These are phyloP conservation scores for Penicillium ochrochloron DNA, from an alignment of 495 filamentous ascomycete genomes.

Conservation along the genomic window DNA sequence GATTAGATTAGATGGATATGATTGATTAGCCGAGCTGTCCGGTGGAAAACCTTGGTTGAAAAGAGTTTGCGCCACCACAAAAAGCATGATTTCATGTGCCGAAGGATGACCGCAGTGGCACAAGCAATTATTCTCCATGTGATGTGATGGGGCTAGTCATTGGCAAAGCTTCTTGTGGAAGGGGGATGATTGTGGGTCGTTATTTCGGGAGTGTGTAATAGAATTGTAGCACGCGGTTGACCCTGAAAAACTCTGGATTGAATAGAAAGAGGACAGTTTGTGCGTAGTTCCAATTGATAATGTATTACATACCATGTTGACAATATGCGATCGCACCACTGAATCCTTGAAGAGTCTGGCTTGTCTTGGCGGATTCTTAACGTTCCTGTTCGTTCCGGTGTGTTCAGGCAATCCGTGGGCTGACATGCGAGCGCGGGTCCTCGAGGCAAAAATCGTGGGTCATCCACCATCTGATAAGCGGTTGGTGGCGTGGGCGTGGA, in stretches of 20 bases:
- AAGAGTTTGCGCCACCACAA: neutral
- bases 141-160: neutral
- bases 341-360: neutral
- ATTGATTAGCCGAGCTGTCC: conserved; percentile 4
- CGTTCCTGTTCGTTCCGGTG: neutral
- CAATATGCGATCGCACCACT: neutral
- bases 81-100: neutral
- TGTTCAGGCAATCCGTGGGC: neutral
- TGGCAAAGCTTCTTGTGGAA: neutral
- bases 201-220: neutral
- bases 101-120: neutral
- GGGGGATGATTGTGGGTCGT: neutral
- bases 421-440: neutral
- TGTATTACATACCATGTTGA: neutral
- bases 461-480: conserved; percentile 18
- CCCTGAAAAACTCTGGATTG: neutral
- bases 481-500: conserved; percentile 9
- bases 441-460: neutral
- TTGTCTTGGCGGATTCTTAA: neutral
- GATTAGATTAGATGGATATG: conserved; percentile 12
- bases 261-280: neutral
- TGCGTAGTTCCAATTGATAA: neutral
- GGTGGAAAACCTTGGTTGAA: neutral
- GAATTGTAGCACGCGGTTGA: neutral
- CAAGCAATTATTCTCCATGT: neutral